A percentile compares a stretch with the other conserved stretches of the same genome.
These are phyloP conservation scores for Candida caryicola DNA, from an alignment of 805 yeast species.

Conservation along the genomic window DNA sequence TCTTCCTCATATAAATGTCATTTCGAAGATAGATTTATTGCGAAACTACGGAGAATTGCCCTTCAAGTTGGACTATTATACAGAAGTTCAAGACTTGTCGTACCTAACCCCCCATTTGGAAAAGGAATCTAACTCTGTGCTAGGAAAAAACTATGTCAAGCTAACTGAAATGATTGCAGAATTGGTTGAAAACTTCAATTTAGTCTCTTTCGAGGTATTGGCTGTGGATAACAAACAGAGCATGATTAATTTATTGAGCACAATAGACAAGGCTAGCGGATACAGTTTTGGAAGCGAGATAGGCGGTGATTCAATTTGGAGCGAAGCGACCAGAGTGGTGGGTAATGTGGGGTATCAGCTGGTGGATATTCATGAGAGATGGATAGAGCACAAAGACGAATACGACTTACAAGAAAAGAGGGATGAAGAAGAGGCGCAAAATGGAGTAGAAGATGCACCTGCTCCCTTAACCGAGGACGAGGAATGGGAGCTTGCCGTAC, in stretches of 20 bases:
- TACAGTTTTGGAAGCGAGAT: slow-evolving; percentile 92
- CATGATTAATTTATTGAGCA: slow-evolving; percentile 77
- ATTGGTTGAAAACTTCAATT: slow-evolving; percentile 78
- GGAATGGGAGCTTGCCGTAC: slow-evolving; percentile 57
- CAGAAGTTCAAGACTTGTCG: slow-evolving; percentile 84
- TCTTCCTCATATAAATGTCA: slow-evolving; percentile 88
- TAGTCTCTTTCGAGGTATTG: slow-evolving; percentile 85
- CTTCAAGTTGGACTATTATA: slow-evolving; percentile 78
- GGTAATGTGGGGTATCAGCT: slow-evolving; percentile 48
- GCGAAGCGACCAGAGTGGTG: slow-evolving; percentile 87
- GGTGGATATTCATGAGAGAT: slow-evolving; percentile 86
- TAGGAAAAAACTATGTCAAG: slow-evolving; percentile 59
- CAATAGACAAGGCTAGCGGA: slow-evolving; percentile 89
- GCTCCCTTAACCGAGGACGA: slow-evolving; percentile 54
- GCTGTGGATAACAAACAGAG: slow-evolving; percentile 88
- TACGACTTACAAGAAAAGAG: slow-evolving; percentile 57
- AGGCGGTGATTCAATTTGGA: slow-evolving; percentile 98
- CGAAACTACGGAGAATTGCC: slow-evolving; percentile 77
- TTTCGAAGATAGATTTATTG: slow-evolving; percentile 85
- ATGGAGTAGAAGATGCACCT: slow-evolving; percentile 28
- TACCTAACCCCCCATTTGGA: slow-evolving; percentile 66
- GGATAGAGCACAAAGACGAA: slow-evolving; percentile 81
- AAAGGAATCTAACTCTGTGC: slow-evolving; percentile 64
- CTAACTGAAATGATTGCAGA: slow-evolving; percentile 79
- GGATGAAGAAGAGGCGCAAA: slow-evolving; percentile 45